Evolutionary conservation across 2,329 filamentous ascomycete species (phyloP).

Genomic region (Sporothrix humicola): DNA sequence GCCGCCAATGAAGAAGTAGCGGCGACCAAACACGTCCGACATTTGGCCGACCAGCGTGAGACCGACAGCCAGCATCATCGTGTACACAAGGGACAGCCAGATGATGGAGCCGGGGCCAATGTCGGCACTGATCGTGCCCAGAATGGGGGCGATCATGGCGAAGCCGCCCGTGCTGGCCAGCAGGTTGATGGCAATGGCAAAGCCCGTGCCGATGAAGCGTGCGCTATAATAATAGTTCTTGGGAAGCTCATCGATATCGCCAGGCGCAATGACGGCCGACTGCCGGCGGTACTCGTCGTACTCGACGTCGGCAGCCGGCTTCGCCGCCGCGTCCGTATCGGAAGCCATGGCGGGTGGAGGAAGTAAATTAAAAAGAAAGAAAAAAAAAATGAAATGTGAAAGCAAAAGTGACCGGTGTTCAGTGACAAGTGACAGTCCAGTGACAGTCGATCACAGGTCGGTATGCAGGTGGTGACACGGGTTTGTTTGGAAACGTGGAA

Average conservation of each 20-base stretch:
- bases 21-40: constrained; percentile 35
- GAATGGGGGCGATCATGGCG: constrained; percentile 22
- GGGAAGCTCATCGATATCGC: constrained; percentile 15
- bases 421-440: neutral
- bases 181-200: constrained; percentile 10
- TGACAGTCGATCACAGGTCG: neutral
- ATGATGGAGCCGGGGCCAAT: constrained; percentile 31
- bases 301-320: constrained; percentile 8
- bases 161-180: constrained; percentile 9
- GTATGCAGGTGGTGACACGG: constrained; percentile 2
- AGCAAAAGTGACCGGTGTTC: neutral
- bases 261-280: neutral
- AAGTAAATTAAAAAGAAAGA: neutral
- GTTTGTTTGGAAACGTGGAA: neutral
- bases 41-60: constrained; percentile 32
- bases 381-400: neutral
- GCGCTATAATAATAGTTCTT: constrained; percentile 15
- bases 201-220: constrained; percentile 12
- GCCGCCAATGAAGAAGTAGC: constrained; percentile 39
- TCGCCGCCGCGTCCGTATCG: neutral
- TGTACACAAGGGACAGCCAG: constrained; percentile 45
- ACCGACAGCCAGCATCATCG: constrained; percentile 40
- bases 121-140: constrained; percentile 20
- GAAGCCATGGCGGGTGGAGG: neutral
- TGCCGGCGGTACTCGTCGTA: constrained; percentile 20